Percentiles rank a stretch among this genome's conserved stretches.
phyloP scores from a whole-genome alignment of 257 asterid genomes.

The Nyctanthes arbortristis region DNA sequence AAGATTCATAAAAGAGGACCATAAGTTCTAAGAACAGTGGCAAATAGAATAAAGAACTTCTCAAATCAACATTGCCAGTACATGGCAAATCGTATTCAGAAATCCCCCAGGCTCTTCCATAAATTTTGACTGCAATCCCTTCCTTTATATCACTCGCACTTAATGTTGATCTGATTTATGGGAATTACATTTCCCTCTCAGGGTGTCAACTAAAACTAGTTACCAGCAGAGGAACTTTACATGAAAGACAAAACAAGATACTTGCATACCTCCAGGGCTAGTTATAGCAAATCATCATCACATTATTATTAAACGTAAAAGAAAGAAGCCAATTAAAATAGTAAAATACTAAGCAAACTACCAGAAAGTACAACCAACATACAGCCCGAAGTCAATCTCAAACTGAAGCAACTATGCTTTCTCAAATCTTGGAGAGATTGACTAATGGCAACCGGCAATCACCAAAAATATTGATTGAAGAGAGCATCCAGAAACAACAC shows the following conservation, averaged over 20 bases:
- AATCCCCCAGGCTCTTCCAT: background rate
- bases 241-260: background rate
- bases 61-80: background rate
- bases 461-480: background rate
- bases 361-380: background rate
- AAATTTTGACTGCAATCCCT: no score
- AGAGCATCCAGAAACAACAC: background rate
- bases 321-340: background rate
- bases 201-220: background rate
- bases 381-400: background rate
- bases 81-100: background rate
- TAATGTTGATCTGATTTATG: no score
- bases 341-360: background rate
- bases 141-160: no score
- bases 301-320: background rate
- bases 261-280: background rate
- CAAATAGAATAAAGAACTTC: background rate
- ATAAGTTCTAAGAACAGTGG: conserved; percentile 20
- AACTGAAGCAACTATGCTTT: background rate
- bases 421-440: background rate
- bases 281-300: background rate
- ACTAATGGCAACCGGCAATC: background rate
- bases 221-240: background rate
- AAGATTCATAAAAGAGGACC: conserved; percentile 27
- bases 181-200: background rate